These are phyloP conservation scores for Aspergillus baeticus DNA, from an alignment of 495 filamentous ascomycete genomes.

Conservation along the genomic window DNA sequence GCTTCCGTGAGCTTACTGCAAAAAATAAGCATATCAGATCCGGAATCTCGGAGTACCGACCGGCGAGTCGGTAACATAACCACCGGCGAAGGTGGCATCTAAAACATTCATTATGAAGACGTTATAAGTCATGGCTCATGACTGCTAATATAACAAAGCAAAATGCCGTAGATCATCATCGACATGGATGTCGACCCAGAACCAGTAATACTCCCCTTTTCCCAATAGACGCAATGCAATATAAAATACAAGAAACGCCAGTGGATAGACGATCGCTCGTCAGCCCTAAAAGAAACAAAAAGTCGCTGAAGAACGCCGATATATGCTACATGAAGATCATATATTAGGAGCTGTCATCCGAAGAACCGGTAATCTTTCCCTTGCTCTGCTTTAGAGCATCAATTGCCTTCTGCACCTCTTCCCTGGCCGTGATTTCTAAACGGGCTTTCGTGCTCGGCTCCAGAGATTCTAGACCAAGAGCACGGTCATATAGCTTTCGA, in stretches of 20 bases:
- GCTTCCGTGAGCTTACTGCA: not conserved
- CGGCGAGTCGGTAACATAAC: too few relatives aligned
- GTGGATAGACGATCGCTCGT: conserved; percentile 8
- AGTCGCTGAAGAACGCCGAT: conserved; percentile 20
- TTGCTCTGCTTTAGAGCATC: conserved; percentile 27
- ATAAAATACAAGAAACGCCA: conserved; percentile 14
- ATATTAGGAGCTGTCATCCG: conserved; percentile 22
- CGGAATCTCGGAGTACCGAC: not conserved
- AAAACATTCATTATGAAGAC: not conserved
- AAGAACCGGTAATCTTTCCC: conserved; percentile 22
- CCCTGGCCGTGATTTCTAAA: conserved; percentile 68
- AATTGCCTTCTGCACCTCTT: conserved; percentile 72
- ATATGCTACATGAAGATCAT: conserved; percentile 14
- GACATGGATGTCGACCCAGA: not conserved
- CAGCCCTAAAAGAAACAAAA: not conserved
- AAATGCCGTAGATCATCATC: not conserved
- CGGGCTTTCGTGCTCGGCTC: conserved; percentile 55
- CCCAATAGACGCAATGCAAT: not conserved
- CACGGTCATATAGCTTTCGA: conserved; percentile 78
- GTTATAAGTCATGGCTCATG: not conserved
- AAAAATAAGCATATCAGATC: not conserved
- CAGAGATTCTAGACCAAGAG: conserved; percentile 58
- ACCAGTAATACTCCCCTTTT: not conserved
- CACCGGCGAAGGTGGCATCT: not conserved
- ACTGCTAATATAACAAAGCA: not conserved